A percentile compares a stretch with the other conserved stretches of the same genome.
Evolutionary conservation across 352 stramenopile genomes (phyloP).

Genomic region (Phytophthora parvispora): DNA sequence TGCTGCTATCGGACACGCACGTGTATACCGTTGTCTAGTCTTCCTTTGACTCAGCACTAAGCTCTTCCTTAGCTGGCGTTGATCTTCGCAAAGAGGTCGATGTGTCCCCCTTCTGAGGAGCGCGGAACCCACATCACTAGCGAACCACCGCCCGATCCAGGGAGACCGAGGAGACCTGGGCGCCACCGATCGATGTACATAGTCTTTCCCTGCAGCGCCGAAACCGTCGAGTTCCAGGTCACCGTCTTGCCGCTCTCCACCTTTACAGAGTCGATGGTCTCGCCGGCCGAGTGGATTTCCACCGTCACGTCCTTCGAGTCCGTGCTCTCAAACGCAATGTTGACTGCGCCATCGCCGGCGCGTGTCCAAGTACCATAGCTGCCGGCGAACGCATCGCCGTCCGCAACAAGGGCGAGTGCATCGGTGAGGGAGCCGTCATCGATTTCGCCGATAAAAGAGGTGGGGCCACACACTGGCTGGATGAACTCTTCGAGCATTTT

Average conservation of each 20-base stretch:
- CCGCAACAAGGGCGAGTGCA: conserved; percentile 44
- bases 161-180: conserved; percentile 46
- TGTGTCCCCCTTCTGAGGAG: conserved; percentile 34
- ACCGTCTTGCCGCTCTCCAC: conserved; percentile 45
- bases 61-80: conserved; percentile 53
- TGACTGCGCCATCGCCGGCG: conserved; percentile 38
- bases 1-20: too few relatives aligned
- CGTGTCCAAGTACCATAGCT: conserved; percentile 52
- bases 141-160: conserved; percentile 52
- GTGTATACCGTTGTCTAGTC: too few relatives aligned
- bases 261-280: conserved; percentile 40
- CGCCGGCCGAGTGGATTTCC: conserved; percentile 51
- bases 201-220: conserved; percentile 52
- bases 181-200: conserved; percentile 70
- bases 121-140: conserved; percentile 55
- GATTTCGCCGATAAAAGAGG: conserved; percentile 57
- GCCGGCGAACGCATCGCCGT: conserved; percentile 49
- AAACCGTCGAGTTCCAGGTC: conserved; percentile 47
- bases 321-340: conserved; percentile 46
- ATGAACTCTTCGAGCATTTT: conserved; percentile 58
- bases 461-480: conserved; percentile 64
- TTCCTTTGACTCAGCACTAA: too few relatives aligned
- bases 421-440: conserved; percentile 49
- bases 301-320: conserved; percentile 54
- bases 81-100: conserved; percentile 50